Evolutionary conservation across 805 yeast species (phyloP).

Genomic region (Candida lessepsii): DNA sequence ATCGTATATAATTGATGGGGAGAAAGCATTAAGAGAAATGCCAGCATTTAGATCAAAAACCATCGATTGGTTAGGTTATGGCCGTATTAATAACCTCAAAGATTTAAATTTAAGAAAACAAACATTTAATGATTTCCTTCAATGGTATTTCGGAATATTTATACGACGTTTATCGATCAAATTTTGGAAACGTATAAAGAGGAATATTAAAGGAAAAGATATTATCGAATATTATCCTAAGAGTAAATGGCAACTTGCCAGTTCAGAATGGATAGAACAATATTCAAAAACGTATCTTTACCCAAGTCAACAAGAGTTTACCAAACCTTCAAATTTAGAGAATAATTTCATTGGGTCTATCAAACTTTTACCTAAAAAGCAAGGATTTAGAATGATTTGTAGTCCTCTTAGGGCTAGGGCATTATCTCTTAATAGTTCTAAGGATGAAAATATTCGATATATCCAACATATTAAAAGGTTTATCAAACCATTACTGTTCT

Average conservation of each 20-base stretch:
- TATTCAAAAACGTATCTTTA: constrained; percentile 43
- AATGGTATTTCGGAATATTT: constrained; percentile 56
- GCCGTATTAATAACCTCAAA: constrained; percentile 30
- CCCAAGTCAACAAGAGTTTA: constrained; percentile 7
- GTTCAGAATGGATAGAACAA: constrained; percentile 38
- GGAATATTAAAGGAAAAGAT: constrained; percentile 3
- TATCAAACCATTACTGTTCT: constrained; percentile 12
- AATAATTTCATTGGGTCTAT: constrained; percentile 14
- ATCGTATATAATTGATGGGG: constrained; percentile 9
- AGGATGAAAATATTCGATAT: constrained; percentile 17
- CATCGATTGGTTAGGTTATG: constrained; percentile 49
- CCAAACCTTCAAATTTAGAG: constrained; percentile 1
- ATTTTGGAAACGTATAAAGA: constrained; percentile 12
- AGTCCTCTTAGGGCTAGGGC: constrained; percentile 40
- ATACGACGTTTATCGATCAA: constrained; percentile 21
- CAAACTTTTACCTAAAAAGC: constrained; percentile 51
- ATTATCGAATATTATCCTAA: constrained; percentile 50
- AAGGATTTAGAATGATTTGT: constrained; percentile 60
- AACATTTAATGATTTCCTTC: constrained; percentile 42
- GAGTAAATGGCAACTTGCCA: constrained; percentile 50
- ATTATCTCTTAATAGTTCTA: constrained; percentile 1
- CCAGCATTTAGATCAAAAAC: background rate
- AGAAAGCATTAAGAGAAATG: constrained; percentile 1
- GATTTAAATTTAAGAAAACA: constrained; percentile 40
- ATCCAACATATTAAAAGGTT: constrained; percentile 16